These are phyloP conservation scores for Xanthoconium separans DNA, from an alignment of 1,284 basidiomycete species.

Conservation along the genomic window DNA sequence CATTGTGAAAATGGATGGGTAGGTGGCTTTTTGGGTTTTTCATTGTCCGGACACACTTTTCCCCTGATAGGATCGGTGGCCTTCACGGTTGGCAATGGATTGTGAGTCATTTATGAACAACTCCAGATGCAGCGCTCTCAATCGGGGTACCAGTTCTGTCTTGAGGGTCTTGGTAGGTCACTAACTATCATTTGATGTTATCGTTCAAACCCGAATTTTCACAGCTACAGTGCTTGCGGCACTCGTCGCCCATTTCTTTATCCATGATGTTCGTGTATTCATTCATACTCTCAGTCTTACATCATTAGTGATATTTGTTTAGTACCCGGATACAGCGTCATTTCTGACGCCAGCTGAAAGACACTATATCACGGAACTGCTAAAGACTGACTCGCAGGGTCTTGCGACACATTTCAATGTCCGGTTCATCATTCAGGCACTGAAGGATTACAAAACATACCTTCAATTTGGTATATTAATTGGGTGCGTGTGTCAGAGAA, in stretches of 20 bases:
- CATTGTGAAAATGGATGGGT: constrained; percentile 23
- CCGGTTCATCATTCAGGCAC: constrained; percentile 38
- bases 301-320: neutral
- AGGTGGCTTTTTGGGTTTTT: neutral
- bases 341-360: constrained; percentile 42
- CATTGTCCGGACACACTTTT: neutral
- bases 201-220: neutral
- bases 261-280: constrained; percentile 38
- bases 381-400: constrained; percentile 36
- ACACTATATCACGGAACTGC: constrained; percentile 31
- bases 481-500: constrained; percentile 25
- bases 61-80: constrained; percentile 32
- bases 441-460: constrained; percentile 45
- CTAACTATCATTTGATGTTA: too few relatives aligned
- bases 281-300: neutral
- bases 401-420: constrained; percentile 34
- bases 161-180: constrained; percentile 30
- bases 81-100: constrained; percentile 48
- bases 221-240: constrained; percentile 40
- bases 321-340: constrained; percentile 44
- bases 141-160: constrained; percentile 27
- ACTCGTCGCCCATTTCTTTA: constrained; percentile 37
- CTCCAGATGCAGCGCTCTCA: neutral
- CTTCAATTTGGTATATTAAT: constrained; percentile 41
- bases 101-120: constrained; percentile 30